Base-by-base conservation (phyloP, 2,329 filamentous ascomycete genomes). In the Fusarium euwallaceae region DNA sequence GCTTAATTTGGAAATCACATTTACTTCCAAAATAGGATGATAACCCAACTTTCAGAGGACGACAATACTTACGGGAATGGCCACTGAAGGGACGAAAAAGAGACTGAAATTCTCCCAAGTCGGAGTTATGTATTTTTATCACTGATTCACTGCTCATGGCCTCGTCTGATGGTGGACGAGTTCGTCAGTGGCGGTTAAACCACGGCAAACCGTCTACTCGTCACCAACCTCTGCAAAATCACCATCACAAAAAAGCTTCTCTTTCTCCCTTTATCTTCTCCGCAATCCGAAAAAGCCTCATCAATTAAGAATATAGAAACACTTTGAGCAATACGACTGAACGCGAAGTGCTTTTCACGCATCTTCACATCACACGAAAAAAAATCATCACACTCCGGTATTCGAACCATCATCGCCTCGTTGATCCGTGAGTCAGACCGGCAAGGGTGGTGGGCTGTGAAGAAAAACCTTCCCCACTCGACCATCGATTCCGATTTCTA, bases 391-490 rank as follows among this genome's bases (percentile, higher is more conserved):
- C 39, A 4, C 6, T 48, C 41, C 55, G 69, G 78, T 78, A 34
- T 79, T 79, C 78, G 78, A 79, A 79, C 78, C 63, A 61, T 67
- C 64, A 75, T 66, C 76, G 71, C 77, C 70, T 76, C 53, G 56
- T 63, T 34, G 59, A 9, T n/a, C 39, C 61, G 61, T 78, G 75
- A 78, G 70, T 78, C 75, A 74, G 39, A 20, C 27, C 53, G 71
- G 48, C 24, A 17, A n/a, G 8, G 17, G 20, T 16, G 43, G 37
- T 56, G 55, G 27, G 27, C 32, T 64, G 55, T 72, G 73, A 69
- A 64, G 76, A 70, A 60, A 72, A 55, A 34, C 59, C 60, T 76
- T 80, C 78, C 79, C 80, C 79, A 79, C 79, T 81, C 78, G 80
- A 79, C 80, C 80, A 81, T 64, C 67, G 64, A 70, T 39, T 39